Percentiles rank a stretch among this genome's conserved stretches.
These are phyloP conservation scores for Saccharomyces hybrid DNA, from an alignment of 1,139 yeast species.

Conservation along the genomic window DNA sequence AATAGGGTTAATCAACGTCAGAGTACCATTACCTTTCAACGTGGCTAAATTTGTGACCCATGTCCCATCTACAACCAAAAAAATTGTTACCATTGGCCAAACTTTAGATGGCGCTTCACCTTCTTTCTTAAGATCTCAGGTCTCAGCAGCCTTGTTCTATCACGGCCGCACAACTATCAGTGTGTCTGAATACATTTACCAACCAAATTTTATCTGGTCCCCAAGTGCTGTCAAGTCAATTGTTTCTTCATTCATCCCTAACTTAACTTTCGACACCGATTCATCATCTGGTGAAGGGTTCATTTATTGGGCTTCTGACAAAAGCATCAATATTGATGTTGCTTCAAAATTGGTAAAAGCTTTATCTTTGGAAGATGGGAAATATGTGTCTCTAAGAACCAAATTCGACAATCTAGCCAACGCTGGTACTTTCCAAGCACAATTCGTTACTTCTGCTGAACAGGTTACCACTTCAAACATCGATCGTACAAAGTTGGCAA, in stretches of 20 bases:
- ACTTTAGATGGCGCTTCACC: constrained; percentile 34
- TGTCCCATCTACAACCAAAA: constrained; percentile 53
- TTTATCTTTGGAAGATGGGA: constrained; percentile 56
- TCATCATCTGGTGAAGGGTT: constrained; percentile 32
- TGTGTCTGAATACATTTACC: constrained; percentile 47
- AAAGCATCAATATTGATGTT: constrained; percentile 46
- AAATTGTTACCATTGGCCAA: constrained; percentile 62
- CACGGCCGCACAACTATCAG: constrained; percentile 36
- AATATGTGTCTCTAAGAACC: constrained; percentile 50
- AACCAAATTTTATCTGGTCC: constrained; percentile 51
- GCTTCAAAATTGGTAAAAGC: constrained; percentile 66
- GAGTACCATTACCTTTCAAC: constrained; percentile 76
- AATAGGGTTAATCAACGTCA: constrained; percentile 61
- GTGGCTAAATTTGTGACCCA: constrained; percentile 49
- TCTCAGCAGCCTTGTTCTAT: constrained; percentile 64
- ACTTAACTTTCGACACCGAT: constrained; percentile 27
- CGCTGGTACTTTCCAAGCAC: constrained; percentile 81
- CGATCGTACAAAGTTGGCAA: constrained; percentile 54
- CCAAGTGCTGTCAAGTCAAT: constrained; percentile 47
- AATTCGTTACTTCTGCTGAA: constrained; percentile 42
- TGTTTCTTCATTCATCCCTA: constrained; percentile 39
- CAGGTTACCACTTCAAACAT: constrained; percentile 34
- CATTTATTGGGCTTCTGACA: constrained; percentile 65
- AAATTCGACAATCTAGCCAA: constrained; percentile 62
- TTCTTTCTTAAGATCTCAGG: constrained; percentile 55